phyloP scores from a whole-genome alignment of 768 basidiomycete genomes.

The Suillus plorans region DNA sequence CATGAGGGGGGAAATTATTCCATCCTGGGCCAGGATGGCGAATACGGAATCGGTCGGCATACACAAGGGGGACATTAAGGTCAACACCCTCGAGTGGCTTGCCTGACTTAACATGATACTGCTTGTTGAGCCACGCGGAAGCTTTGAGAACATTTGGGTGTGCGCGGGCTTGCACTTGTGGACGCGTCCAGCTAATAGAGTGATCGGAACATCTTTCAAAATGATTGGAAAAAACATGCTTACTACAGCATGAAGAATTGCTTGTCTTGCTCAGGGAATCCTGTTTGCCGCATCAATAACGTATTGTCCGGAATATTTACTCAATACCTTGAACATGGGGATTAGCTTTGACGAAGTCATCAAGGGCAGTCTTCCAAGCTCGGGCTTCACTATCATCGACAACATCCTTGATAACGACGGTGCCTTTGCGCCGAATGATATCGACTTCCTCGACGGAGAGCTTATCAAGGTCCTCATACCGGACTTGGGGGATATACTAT shows the following conservation, averaged over 20 bases:
- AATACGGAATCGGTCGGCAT: constrained; percentile 77
- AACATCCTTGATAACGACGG: constrained; percentile 62
- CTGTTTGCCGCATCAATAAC: constrained; percentile 27
- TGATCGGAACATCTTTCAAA: background rate
- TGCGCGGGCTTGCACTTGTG: constrained; percentile 66
- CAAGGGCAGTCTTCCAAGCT: constrained; percentile 56
- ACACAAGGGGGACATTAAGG: constrained; percentile 59
- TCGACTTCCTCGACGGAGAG: constrained; percentile 47
- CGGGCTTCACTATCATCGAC: constrained; percentile 56
- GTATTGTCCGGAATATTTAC: background rate
- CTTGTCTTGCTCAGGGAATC: constrained; percentile 54
- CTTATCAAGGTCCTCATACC: constrained; percentile 51
- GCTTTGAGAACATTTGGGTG: constrained; percentile 65
- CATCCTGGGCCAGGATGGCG: constrained; percentile 64
- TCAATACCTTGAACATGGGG: constrained; percentile 51
- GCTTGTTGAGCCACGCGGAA: constrained; percentile 59
- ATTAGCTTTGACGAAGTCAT: constrained; percentile 57
- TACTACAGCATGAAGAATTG: constrained; percentile 78
- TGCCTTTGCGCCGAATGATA: constrained; percentile 53
- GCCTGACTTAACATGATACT: constrained; percentile 49
- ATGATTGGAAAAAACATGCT: constrained; percentile 18
- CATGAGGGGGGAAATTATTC: constrained; percentile 53
- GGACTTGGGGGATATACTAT: constrained; percentile 63
- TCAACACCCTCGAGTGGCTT: constrained; percentile 52
- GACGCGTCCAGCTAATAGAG: constrained; percentile 41